These are phyloP conservation scores for Fusarium sp. DNA, from an alignment of 2,329 filamentous ascomycete genomes.

Conservation along the genomic window DNA sequence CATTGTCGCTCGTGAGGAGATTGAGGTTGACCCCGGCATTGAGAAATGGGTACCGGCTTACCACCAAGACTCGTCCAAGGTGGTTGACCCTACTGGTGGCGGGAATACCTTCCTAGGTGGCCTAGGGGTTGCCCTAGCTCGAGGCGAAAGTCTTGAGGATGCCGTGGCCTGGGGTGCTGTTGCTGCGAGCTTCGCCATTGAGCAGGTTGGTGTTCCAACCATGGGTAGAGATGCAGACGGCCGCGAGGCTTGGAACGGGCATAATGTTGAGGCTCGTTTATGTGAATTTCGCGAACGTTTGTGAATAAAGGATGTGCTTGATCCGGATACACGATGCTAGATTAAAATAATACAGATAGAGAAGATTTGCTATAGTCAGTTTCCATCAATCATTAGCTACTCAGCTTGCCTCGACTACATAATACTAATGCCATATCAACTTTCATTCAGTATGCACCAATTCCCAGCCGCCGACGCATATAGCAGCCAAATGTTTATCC, in stretches of 20 bases:
- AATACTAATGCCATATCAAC: constrained; percentile 14
- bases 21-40: constrained; percentile 71
- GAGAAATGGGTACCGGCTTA: constrained; percentile 84
- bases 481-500: constrained; percentile 6
- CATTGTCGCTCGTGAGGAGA: constrained; percentile 65
- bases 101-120: constrained; percentile 87
- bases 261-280: constrained; percentile 63
- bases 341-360: constrained; percentile 27
- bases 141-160: constrained; percentile 71
- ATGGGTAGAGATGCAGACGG: constrained; percentile 59
- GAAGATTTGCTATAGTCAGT: constrained; percentile 19
- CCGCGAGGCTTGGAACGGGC: constrained; percentile 71
- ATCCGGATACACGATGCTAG: constrained; percentile 8
- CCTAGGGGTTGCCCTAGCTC: constrained; percentile 67
- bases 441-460: constrained; percentile 7
- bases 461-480: constrained; percentile 6
- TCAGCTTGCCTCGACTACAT: constrained; percentile 3
- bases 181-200: constrained; percentile 91
- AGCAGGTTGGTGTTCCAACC: constrained; percentile 86
- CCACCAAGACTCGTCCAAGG: constrained; percentile 64
- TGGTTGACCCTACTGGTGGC: constrained; percentile 93
- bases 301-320: constrained; percentile 28
- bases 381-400: constrained; percentile 21
- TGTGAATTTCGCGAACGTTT: constrained; percentile 60
- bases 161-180: constrained; percentile 83